Base-by-base conservation (phyloP, 1,284 basidiomycete genomes). In the Cryptococcus floricola region DNA sequence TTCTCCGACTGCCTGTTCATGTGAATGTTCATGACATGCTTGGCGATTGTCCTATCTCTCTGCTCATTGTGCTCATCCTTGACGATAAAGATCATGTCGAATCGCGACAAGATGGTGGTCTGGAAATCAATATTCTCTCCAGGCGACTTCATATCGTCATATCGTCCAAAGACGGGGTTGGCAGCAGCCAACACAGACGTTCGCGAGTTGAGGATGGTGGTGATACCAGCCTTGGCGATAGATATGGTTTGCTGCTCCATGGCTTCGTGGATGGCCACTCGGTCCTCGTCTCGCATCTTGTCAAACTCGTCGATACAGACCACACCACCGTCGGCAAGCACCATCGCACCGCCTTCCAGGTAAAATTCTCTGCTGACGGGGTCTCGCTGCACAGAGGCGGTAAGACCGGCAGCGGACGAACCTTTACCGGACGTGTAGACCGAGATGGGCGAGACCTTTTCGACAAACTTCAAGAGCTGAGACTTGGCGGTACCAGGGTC, bases 201-300 rank as follows among this genome's bases (percentile, higher is more conserved):
- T 48, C 96, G 81, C 2, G 92, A 95, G 78, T 98, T 98, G 41
- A 99, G 81, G 25, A 98, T 92, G 0, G 96, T 99, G 0, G 96
- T 98, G 64, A 99, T 99, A 63, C 96, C 96, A 3, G 96, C 96
- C 77, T 99, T 99, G 38, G 95, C 95, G 64, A 99, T 98, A 2
- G 96, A 98, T 66, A 99, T 98, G 0, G 95, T 99, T 75, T 99
- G 95, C 73, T 99, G 95, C 71, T 99, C 95, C 95, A 99, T 99
- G 16, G 95, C 96, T 79, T 98, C 96, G 78, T 98, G 96, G 60
- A 98, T 98, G 0, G 96, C 96, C 2, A 98, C 96, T 58, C 96
- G 86, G 72, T 98, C 96, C 76, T 98, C 95, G 71, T 98, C 96
- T 31, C 95, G 83, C 96, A 98, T 99, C 82, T 99, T 99, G 81